These are phyloP conservation scores for Chlorella variabilis DNA, from an alignment of 163 green algal species.

Conservation along the genomic window DNA sequence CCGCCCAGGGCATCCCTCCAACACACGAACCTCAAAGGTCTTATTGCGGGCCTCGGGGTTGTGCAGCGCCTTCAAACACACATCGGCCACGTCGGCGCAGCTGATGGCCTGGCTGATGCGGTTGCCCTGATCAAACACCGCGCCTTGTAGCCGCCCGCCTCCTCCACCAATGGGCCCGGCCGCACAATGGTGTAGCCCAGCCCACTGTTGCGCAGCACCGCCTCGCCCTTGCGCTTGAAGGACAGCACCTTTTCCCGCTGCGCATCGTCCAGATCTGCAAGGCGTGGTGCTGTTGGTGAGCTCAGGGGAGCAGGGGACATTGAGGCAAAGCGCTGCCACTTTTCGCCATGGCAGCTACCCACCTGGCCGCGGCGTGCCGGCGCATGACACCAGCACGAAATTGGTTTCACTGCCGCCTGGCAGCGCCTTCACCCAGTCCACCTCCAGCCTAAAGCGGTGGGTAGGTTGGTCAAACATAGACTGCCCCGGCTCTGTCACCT, in stretches of 20 bases:
- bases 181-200: constrained; percentile 96
- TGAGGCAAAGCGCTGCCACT: background rate
- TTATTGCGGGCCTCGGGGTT: constrained; percentile 90
- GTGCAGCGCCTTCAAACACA: constrained; percentile 93
- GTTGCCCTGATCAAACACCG: constrained; percentile 76
- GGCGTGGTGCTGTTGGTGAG: background rate
- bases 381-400: constrained; percentile 69
- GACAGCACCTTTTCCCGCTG: constrained; percentile 53
- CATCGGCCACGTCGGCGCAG: constrained; percentile 96
- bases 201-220: constrained; percentile 82
- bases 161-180: constrained; percentile 84
- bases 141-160: constrained; percentile 94
- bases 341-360: no score
- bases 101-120: constrained; percentile 86
- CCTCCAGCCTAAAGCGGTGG: constrained; percentile 74
- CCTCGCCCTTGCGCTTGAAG: constrained; percentile 80
- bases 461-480: constrained; percentile 42
- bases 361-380: constrained; percentile 55
- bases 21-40: constrained; percentile 90
- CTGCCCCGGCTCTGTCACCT: constrained; percentile 30
- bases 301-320: background rate
- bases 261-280: constrained; percentile 28
- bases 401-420: constrained; percentile 49
- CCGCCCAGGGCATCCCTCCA: no score
- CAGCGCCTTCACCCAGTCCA: constrained; percentile 70